Percentiles rank a stretch among this genome's conserved stretches.
phyloP scores from a whole-genome alignment of 1,284 basidiomycete species.

The Trichosporon sp. region DNA sequence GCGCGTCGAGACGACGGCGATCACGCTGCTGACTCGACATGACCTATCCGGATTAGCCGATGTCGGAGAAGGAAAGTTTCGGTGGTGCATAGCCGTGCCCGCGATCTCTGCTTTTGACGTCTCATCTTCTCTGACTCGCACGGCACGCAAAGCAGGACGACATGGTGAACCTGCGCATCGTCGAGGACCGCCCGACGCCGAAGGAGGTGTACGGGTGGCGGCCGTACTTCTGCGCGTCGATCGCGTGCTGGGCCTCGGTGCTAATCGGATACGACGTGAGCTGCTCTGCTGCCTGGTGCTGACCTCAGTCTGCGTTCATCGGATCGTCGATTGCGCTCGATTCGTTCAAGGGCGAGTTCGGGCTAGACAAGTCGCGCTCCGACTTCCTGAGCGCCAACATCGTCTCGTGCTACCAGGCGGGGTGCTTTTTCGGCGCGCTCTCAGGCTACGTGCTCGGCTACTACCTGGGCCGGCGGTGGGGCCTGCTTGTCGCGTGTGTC shows the following conservation, averaged over 20 bases:
- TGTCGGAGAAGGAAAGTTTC: neutral
- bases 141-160: neutral
- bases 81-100: neutral
- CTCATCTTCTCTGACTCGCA: neutral
- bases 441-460: slow-evolving; percentile 22
- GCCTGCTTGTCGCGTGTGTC: slow-evolving; percentile 30
- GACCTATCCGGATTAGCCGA: neutral
- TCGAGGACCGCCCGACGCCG: slow-evolving; percentile 53
- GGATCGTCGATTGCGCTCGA: slow-evolving; percentile 32
- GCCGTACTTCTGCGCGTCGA: slow-evolving; percentile 50
- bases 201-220: slow-evolving; percentile 55
- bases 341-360: slow-evolving; percentile 35
- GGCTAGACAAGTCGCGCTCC: slow-evolving; percentile 12
- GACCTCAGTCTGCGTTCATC: slow-evolving; percentile 32
- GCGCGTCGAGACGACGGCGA: neutral
- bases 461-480: slow-evolving; percentile 32
- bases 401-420: slow-evolving; percentile 52
- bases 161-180: slow-evolving; percentile 23
- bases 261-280: slow-evolving; percentile 52
- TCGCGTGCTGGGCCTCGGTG: slow-evolving; percentile 43
- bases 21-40: neutral
- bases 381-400: slow-evolving; percentile 49
- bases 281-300: neutral
- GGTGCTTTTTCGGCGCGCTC: slow-evolving; percentile 28
- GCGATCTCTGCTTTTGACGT: neutral